Evolutionary conservation across 441 rosid species (phyloP).

Genomic region (Geranium incanum): DNA sequence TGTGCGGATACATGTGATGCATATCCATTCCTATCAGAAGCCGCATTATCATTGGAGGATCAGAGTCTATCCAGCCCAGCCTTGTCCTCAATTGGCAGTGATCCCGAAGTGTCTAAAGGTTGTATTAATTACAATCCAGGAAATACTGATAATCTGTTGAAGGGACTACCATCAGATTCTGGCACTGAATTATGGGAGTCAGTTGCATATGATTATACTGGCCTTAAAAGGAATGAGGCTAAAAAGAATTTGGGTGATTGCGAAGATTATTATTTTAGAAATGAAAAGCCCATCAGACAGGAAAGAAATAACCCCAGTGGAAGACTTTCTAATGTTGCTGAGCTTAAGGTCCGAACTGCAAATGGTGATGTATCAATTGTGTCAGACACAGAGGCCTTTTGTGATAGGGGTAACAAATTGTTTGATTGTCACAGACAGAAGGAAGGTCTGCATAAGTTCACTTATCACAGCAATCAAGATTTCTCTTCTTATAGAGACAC

Average conservation of each 20-base stretch:
- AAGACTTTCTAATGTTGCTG: constrained; percentile 24
- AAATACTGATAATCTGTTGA: constrained; percentile 24
- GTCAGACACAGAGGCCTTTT: constrained; percentile 19
- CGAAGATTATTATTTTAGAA: constrained; percentile 19
- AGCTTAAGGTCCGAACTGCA: constrained; percentile 16
- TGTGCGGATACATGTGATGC: constrained; percentile 21
- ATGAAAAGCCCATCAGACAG: constrained; percentile 22
- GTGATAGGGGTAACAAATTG: constrained; percentile 26
- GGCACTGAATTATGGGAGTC: constrained; percentile 25
- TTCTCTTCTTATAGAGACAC: constrained; percentile 26
- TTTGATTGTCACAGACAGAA: constrained; percentile 25
- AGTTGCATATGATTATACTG: constrained; percentile 23
- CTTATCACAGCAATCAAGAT: constrained; percentile 22
- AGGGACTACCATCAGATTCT: constrained; percentile 22
- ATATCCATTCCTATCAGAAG: constrained; percentile 28
- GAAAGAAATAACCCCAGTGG: constrained; percentile 19
- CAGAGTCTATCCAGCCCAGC: constrained; percentile 32
- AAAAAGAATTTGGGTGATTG: constrained; percentile 20
- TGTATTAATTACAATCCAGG: constrained; percentile 23
- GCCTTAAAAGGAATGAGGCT: constrained; percentile 20
- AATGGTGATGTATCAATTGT: constrained; percentile 24
- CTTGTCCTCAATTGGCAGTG: constrained; percentile 38
- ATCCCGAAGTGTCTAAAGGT: constrained; percentile 31
- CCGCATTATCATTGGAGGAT: constrained; percentile 37
- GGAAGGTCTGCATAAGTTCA: constrained; percentile 20